phyloP scores from a whole-genome alignment of 805 yeast species.

The Metschnikowia picachoensis region DNA sequence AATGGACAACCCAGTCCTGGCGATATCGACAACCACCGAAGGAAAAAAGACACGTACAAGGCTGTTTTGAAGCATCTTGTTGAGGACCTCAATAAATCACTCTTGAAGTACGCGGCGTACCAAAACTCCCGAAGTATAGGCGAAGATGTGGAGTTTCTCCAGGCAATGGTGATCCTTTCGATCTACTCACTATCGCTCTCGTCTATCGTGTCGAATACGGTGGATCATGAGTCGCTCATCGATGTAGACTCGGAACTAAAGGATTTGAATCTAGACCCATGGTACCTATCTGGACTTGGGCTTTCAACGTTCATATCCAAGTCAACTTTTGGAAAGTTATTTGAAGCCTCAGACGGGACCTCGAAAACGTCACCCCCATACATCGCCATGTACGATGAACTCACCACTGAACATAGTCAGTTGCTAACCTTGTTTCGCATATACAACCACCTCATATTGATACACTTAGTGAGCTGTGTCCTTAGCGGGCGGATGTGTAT shows the following conservation, averaged over 20 bases:
- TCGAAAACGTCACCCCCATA: slow-evolving; percentile 7
- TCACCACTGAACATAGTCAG: slow-evolving; percentile 35
- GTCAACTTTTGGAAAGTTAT: slow-evolving; percentile 42
- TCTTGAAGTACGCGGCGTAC: slow-evolving; percentile 31
- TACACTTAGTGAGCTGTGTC: slow-evolving; percentile 63
- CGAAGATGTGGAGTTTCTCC: slow-evolving; percentile 54
- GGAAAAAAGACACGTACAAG: slow-evolving; percentile 32
- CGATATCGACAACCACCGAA: slow-evolving; percentile 20
- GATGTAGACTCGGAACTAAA: slow-evolving; percentile 22
- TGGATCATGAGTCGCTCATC: slow-evolving; percentile 12
- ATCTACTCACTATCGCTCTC: slow-evolving; percentile 63
- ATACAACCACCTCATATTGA: slow-evolving; percentile 68
- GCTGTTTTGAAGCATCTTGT: slow-evolving; percentile 44
- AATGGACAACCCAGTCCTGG: slow-evolving; percentile 23
- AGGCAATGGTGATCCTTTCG: slow-evolving; percentile 61
- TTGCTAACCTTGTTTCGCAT: slow-evolving; percentile 56
- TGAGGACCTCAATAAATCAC: slow-evolving; percentile 44
- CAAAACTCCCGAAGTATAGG: slow-evolving; percentile 14
- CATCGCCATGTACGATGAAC: slow-evolving; percentile 11
- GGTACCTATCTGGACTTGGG: slow-evolving; percentile 66
- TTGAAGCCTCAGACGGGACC: slow-evolving; percentile 1
- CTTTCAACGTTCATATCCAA: slow-evolving; percentile 57
- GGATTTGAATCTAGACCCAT: slow-evolving; percentile 56
- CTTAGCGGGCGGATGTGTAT: slow-evolving; percentile 63
- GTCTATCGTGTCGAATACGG: slow-evolving; percentile 27